Evolutionary conservation across 148 eudicot species (phyloP).

Genomic region (Polygonum aviculare): DNA sequence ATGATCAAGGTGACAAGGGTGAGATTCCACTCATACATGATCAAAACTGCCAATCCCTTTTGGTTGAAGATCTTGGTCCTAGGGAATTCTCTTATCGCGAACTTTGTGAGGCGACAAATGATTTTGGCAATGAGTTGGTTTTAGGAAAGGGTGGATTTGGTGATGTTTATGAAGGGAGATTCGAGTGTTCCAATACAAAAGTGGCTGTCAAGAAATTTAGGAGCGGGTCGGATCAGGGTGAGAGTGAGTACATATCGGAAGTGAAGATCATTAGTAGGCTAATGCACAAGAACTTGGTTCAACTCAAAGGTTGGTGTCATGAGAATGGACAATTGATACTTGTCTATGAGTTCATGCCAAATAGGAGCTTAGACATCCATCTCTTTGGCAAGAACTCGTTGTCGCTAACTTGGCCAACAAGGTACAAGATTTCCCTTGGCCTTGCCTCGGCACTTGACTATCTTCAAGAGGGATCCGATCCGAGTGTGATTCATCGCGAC

Average conservation of each 20-base stretch:
- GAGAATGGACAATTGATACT: conserved; percentile 23
- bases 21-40: background rate
- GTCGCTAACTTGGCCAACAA: background rate
- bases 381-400: conserved; percentile 18
- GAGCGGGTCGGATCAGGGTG: conserved; percentile 20
- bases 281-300: conserved; percentile 22
- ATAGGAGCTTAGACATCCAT: conserved; percentile 38
- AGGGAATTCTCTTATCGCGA: conserved; percentile 14
- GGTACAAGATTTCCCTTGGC: conserved; percentile 21
- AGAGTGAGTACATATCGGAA: conserved; percentile 17
- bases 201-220: conserved; percentile 25
- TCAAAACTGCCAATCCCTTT: conserved; percentile 9
- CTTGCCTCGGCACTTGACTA: conserved; percentile 13
- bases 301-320: conserved; percentile 35
- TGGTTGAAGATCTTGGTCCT: conserved; percentile 24
- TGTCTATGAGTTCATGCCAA: conserved; percentile 42
- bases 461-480: conserved; percentile 16
- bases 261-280: conserved; percentile 21
- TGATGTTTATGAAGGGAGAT: conserved; percentile 18
- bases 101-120: conserved; percentile 16
- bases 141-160: conserved; percentile 33
- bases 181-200: background rate
- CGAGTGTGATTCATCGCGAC: conserved; percentile 18
- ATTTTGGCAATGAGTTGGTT: conserved; percentile 14
- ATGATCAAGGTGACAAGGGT: background rate